Base-by-base conservation (phyloP, 345 rosid genomes). In the Syzygium oleosum region DNA sequence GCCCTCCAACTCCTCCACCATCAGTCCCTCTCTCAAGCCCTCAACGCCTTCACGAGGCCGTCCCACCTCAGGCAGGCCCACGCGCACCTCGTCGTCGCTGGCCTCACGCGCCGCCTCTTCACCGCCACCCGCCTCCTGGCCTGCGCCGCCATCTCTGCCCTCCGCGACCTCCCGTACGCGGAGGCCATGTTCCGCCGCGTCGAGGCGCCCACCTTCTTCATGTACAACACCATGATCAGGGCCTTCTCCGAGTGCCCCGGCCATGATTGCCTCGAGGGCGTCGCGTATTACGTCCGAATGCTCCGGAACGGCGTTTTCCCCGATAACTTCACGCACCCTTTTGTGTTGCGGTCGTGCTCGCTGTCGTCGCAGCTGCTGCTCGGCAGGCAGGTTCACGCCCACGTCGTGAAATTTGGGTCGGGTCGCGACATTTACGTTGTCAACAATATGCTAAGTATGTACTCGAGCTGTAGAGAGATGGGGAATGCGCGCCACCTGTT, bases 41-140 rank as follows among this genome's bases (percentile, higher is more conserved):
- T 88, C 84, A 41, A 84, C 51, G 87, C 86, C 68, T 88, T 88
- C 86, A 10, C 87, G 1, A 43, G 86, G 9, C 80, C 78, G 23
- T 63, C 87, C 87, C 89, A 88, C 80, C 63, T 88, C 87, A 88
- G 38, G 80, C 86, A 88, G 85, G 84, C 84, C 84, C 89, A 88
- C 54, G 87, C 87, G 65, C 86, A 88, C 59, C 84, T 84, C 52
- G n/a, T 84, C 68, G 84, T 85, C 87, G 22, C 89, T 52, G 89
- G 87, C 80, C 84, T 31, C 61, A 16, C 59, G 38, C 65, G 43
- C n/a, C 68, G 46, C 73, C 86, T 88, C 87, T 84, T 88, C 87
- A 88, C 87, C 19, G 31, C 86, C 84, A 52, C 89, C 52, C 87
- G 89, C 63, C 84, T 88, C 21, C 87, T 88, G 84, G 86, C 89